Conservation (phyloP, 75 land plant species). For the Pinus taeda region DNA sequence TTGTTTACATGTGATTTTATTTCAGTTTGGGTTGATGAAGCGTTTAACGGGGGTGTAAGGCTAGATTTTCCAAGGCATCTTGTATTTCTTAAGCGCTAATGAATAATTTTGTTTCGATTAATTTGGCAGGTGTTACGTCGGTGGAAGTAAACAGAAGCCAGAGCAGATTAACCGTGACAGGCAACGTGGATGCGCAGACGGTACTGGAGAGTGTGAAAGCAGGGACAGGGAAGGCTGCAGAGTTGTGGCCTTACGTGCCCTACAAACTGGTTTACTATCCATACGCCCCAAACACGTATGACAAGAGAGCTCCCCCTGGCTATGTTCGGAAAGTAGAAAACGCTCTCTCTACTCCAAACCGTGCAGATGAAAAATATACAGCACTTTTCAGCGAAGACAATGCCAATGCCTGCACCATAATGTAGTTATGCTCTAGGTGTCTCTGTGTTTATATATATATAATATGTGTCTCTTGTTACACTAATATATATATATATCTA, state of each 20-base stretch:
- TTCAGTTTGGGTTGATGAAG: no score
- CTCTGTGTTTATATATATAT: no score
- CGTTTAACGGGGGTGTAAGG: no score
- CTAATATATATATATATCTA: no score
- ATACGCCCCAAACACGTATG: constrained; percentile 50
- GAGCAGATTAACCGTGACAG: constrained; percentile 55
- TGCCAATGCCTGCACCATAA: constrained; percentile 11
- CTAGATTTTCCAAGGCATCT: no score
- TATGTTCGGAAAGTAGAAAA: constrained; percentile 45
- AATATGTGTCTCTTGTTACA: no score
- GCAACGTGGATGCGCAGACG: constrained; percentile 57
- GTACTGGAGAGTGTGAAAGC: constrained; percentile 45
- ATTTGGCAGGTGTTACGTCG: constrained; percentile 29
- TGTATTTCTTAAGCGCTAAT: no score
- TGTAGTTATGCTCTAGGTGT: background rate
- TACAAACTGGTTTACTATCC: constrained; percentile 51
- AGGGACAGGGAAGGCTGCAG: constrained; percentile 58
- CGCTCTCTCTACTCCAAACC: background rate
- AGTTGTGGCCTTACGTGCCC: constrained; percentile 72
- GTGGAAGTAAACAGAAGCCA: constrained; percentile 52
- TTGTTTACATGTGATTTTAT: no score
- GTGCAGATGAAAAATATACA: background rate
- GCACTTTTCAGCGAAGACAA: constrained; percentile 6
- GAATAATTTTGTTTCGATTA: background rate
- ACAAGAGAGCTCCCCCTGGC: constrained; percentile 65